A percentile compares a stretch with the other conserved stretches of the same genome.
These are phyloP conservation scores for Excoecaria agallocha DNA, from an alignment of 345 rosid species.

Conservation along the genomic window DNA sequence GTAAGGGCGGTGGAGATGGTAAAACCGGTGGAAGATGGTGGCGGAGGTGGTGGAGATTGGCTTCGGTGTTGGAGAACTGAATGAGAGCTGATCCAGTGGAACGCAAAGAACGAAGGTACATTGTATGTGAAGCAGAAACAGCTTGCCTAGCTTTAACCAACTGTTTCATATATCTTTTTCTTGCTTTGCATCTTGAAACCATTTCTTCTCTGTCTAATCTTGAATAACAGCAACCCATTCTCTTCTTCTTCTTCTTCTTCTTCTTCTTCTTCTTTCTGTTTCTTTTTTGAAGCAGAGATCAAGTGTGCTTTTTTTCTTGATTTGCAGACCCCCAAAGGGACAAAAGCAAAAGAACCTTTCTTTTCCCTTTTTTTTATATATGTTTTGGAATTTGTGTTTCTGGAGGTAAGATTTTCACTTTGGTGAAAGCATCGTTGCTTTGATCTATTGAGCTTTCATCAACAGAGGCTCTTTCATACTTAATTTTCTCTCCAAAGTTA, in stretches of 20 bases:
- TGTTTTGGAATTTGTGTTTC: neutral
- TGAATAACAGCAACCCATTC: slow-evolving; percentile 88
- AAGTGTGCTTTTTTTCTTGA: neutral
- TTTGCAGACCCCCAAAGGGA: neutral
- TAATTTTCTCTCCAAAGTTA: neutral
- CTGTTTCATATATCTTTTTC: slow-evolving; percentile 84
- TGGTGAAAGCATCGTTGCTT: slow-evolving; percentile 22
- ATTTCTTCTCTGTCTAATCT: slow-evolving; percentile 73
- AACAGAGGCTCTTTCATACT: slow-evolving; percentile 13
- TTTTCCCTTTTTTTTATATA: neutral
- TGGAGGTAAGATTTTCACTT: slow-evolving; percentile 1
- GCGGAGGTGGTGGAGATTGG: slow-evolving; percentile 46
- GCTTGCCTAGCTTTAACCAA: slow-evolving; percentile 77
- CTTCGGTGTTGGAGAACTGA: slow-evolving; percentile 67
- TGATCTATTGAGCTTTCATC: slow-evolving; percentile 7
- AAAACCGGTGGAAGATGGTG: slow-evolving; percentile 28
- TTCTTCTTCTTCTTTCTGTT: neutral
- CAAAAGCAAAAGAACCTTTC: neutral
- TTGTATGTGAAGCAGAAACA: slow-evolving; percentile 76
- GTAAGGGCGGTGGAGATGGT: slow-evolving; percentile 20
- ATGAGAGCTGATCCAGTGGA: slow-evolving; percentile 76
- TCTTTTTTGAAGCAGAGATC: neutral
- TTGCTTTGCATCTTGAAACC: slow-evolving; percentile 84
- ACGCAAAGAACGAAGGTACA: slow-evolving; percentile 88
- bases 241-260: slow-evolving; percentile 2